phyloP scores from a whole-genome alignment of 2,329 filamentous ascomycete genomes.

The Trichophyton simii region DNA sequence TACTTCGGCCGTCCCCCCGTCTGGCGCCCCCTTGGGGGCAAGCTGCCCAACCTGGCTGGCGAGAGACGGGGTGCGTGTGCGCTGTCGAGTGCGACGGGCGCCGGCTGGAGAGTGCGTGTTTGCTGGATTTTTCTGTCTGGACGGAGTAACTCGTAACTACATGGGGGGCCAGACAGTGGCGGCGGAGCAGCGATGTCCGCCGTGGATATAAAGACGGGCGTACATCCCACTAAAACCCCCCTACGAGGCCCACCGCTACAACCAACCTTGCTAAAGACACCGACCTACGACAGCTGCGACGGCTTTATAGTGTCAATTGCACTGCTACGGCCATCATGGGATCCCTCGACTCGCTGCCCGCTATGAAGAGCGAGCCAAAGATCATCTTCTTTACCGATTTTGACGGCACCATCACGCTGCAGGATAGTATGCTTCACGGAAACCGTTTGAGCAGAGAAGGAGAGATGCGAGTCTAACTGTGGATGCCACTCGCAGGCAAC shows the following conservation, averaged over 20 bases:
- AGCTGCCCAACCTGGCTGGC: no score
- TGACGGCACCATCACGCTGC: slow-evolving; percentile 82
- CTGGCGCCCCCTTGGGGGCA: no score
- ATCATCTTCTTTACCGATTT: slow-evolving; percentile 99
- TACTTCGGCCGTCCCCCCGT: no score
- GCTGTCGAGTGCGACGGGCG: no score
- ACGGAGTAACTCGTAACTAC: no score
- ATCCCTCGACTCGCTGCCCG: slow-evolving; percentile 21
- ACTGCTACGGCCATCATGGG: slow-evolving; percentile 9
- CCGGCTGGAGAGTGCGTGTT: no score
- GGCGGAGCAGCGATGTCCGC: no score
- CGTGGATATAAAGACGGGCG: no score
- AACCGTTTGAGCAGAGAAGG: not conserved
- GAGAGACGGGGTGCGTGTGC: no score
- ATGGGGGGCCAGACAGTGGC: no score
- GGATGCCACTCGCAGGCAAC: slow-evolving; percentile 39
- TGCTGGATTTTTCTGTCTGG: no score
- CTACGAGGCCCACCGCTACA: not conserved
- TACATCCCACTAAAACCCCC: no score
- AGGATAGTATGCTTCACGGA: slow-evolving; percentile 43
- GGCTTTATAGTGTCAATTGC: not conserved
- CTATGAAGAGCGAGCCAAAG: slow-evolving; percentile 52
- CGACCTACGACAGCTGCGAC: not conserved
- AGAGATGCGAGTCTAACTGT: not conserved
- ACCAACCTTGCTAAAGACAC: not conserved